Conservation (phyloP, 768 basidiomycete species). For the Pisolithus sp. region DNA sequence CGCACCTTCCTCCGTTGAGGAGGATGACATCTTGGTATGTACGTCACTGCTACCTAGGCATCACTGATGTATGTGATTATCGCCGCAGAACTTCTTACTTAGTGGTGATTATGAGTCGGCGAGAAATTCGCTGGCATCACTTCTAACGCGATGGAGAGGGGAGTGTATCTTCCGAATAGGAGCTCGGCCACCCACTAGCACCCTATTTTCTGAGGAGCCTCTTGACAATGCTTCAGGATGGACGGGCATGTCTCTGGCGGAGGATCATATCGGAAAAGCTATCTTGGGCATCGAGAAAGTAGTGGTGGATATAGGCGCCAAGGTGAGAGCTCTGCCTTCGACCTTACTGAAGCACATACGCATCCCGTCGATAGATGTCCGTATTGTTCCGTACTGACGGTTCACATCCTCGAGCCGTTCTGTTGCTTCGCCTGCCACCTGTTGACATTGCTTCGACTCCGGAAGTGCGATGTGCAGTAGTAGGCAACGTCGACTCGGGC, state of each 20-base stretch:
- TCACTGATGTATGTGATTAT: conserved; percentile 8
- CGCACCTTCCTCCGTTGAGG: conserved; percentile 1
- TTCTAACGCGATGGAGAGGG: conserved; percentile 63
- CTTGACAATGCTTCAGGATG: conserved; percentile 44
- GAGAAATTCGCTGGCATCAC: conserved; percentile 55
- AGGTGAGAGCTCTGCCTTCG: conserved; percentile 41
- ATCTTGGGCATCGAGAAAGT: conserved; percentile 36
- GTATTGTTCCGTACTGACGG: conserved; percentile 43
- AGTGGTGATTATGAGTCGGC: conserved; percentile 44
- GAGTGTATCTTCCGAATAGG: conserved; percentile 77
- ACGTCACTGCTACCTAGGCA: neutral
- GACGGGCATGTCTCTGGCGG: conserved; percentile 46
- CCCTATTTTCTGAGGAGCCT: conserved; percentile 48
- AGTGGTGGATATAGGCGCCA: conserved; percentile 76
- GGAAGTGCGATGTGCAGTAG: conserved; percentile 92
- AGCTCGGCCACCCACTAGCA: conserved; percentile 49
- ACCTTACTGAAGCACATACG: neutral
- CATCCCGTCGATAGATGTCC: conserved; percentile 38
- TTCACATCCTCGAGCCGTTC: conserved; percentile 47
- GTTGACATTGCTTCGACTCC: conserved; percentile 71
- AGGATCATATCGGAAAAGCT: conserved; percentile 47
- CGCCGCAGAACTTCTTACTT: conserved; percentile 36
- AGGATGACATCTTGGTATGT: conserved; percentile 8
- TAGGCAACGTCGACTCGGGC: conserved; percentile 92
- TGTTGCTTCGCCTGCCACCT: conserved; percentile 71